These are phyloP conservation scores for Grigorovia yakushimaensis DNA, from an alignment of 805 yeast genomes.

Conservation along the genomic window DNA sequence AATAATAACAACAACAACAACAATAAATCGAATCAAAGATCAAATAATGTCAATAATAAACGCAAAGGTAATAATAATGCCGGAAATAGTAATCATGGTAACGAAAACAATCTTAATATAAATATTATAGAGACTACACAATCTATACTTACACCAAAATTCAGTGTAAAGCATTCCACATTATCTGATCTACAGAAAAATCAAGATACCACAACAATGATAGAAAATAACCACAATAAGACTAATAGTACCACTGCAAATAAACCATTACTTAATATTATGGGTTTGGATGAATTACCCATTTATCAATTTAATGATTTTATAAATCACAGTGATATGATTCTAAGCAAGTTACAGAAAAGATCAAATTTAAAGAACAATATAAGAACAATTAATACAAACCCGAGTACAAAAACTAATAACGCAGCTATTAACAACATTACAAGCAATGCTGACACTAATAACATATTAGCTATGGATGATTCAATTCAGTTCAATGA, in stretches of 20 bases:
- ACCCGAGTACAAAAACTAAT: not conserved
- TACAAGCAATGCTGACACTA: not conserved
- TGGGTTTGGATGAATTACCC: slow-evolving; percentile 8
- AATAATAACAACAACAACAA: not conserved
- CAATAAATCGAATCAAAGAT: not conserved
- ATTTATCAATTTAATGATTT: not conserved
- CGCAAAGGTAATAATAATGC: not conserved
- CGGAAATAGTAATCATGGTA: not conserved
- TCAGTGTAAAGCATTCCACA: not conserved
- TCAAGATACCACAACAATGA: not conserved
- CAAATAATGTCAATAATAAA: not conserved
- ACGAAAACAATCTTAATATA: not conserved
- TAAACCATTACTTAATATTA: slow-evolving; percentile 6
- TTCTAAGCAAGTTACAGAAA: not conserved
- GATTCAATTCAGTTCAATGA: slow-evolving; percentile 10
- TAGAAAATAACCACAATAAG: not conserved
- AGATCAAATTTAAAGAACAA: not conserved
- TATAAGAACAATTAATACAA: not conserved
- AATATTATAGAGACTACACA: not conserved
- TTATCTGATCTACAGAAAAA: not conserved
- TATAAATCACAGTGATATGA: not conserved
- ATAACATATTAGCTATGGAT: not conserved
- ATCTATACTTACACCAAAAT: not conserved
- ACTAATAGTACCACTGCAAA: not conserved
- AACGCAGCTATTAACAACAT: too few relatives aligned